A percentile compares a stretch with the other conserved stretches of the same genome.
These are phyloP conservation scores for Kluyveromyces aestuarii DNA, from an alignment of 805 yeast species.

Conservation along the genomic window DNA sequence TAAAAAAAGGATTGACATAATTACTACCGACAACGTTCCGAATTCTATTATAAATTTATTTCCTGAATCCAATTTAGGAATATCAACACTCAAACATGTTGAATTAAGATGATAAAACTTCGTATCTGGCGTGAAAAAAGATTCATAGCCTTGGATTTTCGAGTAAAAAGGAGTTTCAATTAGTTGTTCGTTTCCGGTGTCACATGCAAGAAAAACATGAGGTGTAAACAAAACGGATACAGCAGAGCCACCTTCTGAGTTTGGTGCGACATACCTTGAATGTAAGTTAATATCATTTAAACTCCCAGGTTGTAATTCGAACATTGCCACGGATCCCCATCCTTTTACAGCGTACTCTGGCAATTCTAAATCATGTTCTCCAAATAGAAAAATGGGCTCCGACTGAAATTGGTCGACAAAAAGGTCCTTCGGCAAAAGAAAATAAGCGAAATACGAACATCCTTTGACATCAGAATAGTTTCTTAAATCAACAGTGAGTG, in stretches of 20 bases:
- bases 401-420: slow-evolving; percentile 52
- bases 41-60: slow-evolving; percentile 27
- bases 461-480: slow-evolving; percentile 4
- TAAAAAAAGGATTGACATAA: slow-evolving; percentile 29
- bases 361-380: slow-evolving; percentile 48
- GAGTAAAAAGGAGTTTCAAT: slow-evolving; percentile 32
- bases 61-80: slow-evolving; percentile 35
- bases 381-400: slow-evolving; percentile 37
- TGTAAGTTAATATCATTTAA: slow-evolving; percentile 36
- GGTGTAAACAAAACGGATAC: slow-evolving; percentile 30
- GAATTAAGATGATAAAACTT: slow-evolving; percentile 30
- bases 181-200: slow-evolving; percentile 21
- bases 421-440: slow-evolving; percentile 36
- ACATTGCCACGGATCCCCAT: slow-evolving; percentile 41
- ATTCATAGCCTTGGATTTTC: slow-evolving; percentile 35
- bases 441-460: slow-evolving; percentile 37
- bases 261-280: slow-evolving; percentile 41
- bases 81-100: slow-evolving; percentile 18
- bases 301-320: slow-evolving; percentile 24
- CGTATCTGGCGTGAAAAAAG: slow-evolving; percentile 38
- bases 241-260: slow-evolving; percentile 8
- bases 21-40: slow-evolving; percentile 29
- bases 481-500: slow-evolving; percentile 13
- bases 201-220: slow-evolving; percentile 43
- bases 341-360: slow-evolving; percentile 36